Base-by-base conservation (phyloP, 371 early-diverging fungal species). In the Massospora cicadina region DNA sequence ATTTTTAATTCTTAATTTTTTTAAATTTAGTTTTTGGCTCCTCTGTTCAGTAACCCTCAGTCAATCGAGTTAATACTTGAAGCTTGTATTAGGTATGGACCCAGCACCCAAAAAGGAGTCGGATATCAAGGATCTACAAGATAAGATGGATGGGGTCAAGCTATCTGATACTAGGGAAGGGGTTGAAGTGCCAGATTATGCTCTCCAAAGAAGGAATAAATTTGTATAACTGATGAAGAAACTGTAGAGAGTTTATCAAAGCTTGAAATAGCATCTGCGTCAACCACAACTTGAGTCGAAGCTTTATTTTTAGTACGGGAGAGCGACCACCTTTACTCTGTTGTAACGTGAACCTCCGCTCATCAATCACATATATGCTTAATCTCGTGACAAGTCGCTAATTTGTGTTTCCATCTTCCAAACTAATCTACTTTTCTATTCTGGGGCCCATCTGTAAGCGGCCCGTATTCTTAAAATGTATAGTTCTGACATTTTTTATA, bases 201-300 rank as follows among this genome's bases (percentile, higher is more conserved):
- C 60, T 3, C n/a, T 59, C 13, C 60, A 59, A 23, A 1, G 60
- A 59, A 59, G 60, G 60, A 59, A 59, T 28, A 32, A 32, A 30
- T 59, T 2, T 59, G 60, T 59, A 59, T 59, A 26, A 59, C 60
- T 13, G 60, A 59, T 28, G 30, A 28, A 12, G 60, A 59, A 30
- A 59, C 60, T 24, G 29, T 59, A 13, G 60, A 59, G 30, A 28
- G 13, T 3, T 23, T 59, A n/a, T 24, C 60, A 17, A 59, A 59
- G 23, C 57, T 25, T n/a, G 57, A 57, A 21, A 27, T 26, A 43
- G 43, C 43, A 43, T 10, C 43, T 43, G 43, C 43, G 10, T 43
- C 43, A 5, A 43, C 43, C 43, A 10, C 10, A 43, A 10, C 5
- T 43, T 17, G 17, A 43, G 17, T n/a, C n/a, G n/a, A n/a, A n/a